Conservation (phyloP, 768 basidiomycete species). For the Obba rivulosa region DNA sequence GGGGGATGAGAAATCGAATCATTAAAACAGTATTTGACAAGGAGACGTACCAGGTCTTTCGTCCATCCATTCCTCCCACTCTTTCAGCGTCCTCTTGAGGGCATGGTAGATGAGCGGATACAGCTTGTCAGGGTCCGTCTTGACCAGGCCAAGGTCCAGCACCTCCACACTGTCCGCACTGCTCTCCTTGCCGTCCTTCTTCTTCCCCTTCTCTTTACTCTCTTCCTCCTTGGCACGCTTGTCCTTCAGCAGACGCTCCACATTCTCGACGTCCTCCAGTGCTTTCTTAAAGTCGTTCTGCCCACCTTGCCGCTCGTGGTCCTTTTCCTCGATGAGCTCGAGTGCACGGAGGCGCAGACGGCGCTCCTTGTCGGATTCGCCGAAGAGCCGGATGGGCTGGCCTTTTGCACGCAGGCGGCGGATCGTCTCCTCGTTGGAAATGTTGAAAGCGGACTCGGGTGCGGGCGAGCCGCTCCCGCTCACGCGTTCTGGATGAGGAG, state of each 20-base stretch:
- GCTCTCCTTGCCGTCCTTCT: slow-evolving; percentile 39
- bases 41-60: slow-evolving; percentile 72
- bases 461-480: slow-evolving; percentile 28
- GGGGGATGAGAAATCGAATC: slow-evolving; percentile 1
- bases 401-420: slow-evolving; percentile 86
- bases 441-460: slow-evolving; percentile 65
- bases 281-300: slow-evolving; percentile 95
- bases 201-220: slow-evolving; percentile 52
- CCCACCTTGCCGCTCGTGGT: slow-evolving; percentile 70
- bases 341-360: slow-evolving; percentile 85
- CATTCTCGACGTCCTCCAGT: slow-evolving; percentile 81
- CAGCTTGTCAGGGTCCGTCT: slow-evolving; percentile 89
- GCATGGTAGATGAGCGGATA: slow-evolving; percentile 98
- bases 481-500: slow-evolving; percentile 18
- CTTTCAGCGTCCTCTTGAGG: slow-evolving; percentile 85
- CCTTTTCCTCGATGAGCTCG: slow-evolving; percentile 92
- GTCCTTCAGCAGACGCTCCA: slow-evolving; percentile 59
- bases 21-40: background rate
- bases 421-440: slow-evolving; percentile 89
- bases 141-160: slow-evolving; percentile 77
- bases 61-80: slow-evolving; percentile 96
- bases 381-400: slow-evolving; percentile 93
- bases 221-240: slow-evolving; percentile 33
- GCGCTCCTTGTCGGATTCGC: slow-evolving; percentile 92
- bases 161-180: slow-evolving; percentile 47